Percentiles rank a stretch among this genome's conserved stretches.
These are phyloP conservation scores for Chaetomiaceae sp. DNA, from an alignment of 2,329 filamentous ascomycete genomes.

Conservation along the genomic window DNA sequence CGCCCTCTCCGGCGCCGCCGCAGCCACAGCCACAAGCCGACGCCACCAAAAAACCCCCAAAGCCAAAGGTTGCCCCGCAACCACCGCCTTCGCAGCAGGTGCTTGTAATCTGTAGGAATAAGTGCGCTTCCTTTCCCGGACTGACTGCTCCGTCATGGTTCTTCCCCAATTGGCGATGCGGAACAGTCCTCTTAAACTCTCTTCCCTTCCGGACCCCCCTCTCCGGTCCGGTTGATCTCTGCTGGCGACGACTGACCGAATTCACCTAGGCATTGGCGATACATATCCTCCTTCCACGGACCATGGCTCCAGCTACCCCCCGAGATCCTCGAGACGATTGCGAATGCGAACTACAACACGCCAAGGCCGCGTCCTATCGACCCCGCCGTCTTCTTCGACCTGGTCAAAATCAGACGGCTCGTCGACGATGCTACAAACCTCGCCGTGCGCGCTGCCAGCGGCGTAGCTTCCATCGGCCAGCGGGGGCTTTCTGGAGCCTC, in stretches of 20 bases:
- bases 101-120: constrained; percentile 28
- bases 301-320: constrained; percentile 77
- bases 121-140: constrained; percentile 21
- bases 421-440: constrained; percentile 78
- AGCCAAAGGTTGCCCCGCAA: constrained; percentile 6
- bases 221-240: not conserved
- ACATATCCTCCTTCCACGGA: constrained; percentile 79
- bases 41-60: constrained; percentile 4
- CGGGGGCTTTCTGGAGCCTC: constrained; percentile 48
- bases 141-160: not conserved
- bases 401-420: constrained; percentile 74
- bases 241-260: not conserved
- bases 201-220: not conserved
- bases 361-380: constrained; percentile 73
- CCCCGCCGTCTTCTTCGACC: constrained; percentile 75
- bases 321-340: constrained; percentile 73
- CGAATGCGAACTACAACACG: constrained; percentile 74
- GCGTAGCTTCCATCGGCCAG: constrained; percentile 61
- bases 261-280: constrained; percentile 71
- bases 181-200: not conserved
- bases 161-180: not conserved
- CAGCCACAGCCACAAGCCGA: not conserved
- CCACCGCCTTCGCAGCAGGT: constrained; percentile 16
- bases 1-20: not conserved
- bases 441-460: constrained; percentile 71